Evolutionary conservation across 257 asterid species (phyloP).

Genomic region (Ophiorrhiza pumila): DNA sequence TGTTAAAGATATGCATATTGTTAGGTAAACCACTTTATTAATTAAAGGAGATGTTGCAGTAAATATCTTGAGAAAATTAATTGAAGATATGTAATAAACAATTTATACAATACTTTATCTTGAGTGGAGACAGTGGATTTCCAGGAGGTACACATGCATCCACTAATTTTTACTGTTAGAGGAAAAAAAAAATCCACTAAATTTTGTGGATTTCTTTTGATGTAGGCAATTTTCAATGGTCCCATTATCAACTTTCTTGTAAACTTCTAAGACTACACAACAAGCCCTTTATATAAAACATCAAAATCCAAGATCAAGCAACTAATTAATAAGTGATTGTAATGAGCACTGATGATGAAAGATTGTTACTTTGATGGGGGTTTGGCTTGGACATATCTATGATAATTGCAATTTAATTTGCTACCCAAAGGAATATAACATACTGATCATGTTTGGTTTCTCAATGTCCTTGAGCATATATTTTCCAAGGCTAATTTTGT

Average conservation of each 20-base stretch:
- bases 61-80: constrained; percentile 23
- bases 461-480: background rate
- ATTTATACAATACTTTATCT: constrained; percentile 13
- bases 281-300: background rate
- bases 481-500: background rate
- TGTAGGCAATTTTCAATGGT: background rate
- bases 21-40: constrained; percentile 35
- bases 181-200: background rate
- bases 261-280: background rate
- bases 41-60: background rate
- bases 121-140: constrained; percentile 29
- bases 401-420: background rate
- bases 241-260: background rate
- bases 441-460: background rate
- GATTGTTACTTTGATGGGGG: background rate
- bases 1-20: background rate
- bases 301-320: background rate
- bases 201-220: background rate
- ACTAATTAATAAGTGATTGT: no score
- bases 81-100: constrained; percentile 3
- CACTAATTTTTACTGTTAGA: no score
- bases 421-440: background rate
- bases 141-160: constrained; percentile 23
- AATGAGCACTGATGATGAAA: background rate
- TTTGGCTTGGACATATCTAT: background rate